phyloP scores from a whole-genome alignment of 257 asterid genomes.

The Salvia splendens region DNA sequence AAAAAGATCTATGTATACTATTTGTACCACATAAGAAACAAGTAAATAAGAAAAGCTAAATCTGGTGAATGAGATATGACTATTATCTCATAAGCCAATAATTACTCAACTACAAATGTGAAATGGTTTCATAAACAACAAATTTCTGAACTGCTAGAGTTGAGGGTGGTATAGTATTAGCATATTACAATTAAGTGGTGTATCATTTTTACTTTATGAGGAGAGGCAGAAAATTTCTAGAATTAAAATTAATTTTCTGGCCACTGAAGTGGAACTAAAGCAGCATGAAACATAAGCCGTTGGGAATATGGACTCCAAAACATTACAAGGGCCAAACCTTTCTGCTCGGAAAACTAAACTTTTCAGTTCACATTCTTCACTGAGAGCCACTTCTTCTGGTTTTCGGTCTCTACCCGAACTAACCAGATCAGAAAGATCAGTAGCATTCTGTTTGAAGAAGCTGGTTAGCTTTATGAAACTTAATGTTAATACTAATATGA shows the following conservation, averaged over 20 bases:
- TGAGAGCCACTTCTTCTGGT: constrained; percentile 80
- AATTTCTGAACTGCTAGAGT: constrained; percentile 14
- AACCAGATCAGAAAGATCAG: constrained; percentile 89
- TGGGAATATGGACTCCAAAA: background rate
- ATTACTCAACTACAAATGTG: constrained; percentile 2
- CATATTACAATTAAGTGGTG: constrained; percentile 9
- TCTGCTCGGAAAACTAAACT: constrained; percentile 76
- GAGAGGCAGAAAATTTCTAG: background rate
- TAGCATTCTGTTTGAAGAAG: constrained; percentile 58
- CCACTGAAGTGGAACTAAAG: constrained; percentile 14
- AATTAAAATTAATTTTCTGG: background rate
- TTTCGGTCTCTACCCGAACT: constrained; percentile 92
- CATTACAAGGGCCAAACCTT: constrained; percentile 52
- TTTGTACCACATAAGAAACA: background rate
- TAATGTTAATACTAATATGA: constrained; percentile 20
- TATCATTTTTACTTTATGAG: constrained; percentile 9
- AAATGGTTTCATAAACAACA: constrained; percentile 3
- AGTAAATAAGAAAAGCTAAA: background rate
- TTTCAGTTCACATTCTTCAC: constrained; percentile 77
- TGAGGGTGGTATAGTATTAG: constrained; percentile 1
- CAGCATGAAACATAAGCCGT: background rate
- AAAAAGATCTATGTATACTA: constrained; percentile 2
- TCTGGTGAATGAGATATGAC: background rate
- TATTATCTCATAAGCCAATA: background rate
- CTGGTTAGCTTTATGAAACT: constrained; percentile 19